phyloP scores from a whole-genome alignment of 2,329 filamentous ascomycete species.

The Anisogramma anomala region DNA sequence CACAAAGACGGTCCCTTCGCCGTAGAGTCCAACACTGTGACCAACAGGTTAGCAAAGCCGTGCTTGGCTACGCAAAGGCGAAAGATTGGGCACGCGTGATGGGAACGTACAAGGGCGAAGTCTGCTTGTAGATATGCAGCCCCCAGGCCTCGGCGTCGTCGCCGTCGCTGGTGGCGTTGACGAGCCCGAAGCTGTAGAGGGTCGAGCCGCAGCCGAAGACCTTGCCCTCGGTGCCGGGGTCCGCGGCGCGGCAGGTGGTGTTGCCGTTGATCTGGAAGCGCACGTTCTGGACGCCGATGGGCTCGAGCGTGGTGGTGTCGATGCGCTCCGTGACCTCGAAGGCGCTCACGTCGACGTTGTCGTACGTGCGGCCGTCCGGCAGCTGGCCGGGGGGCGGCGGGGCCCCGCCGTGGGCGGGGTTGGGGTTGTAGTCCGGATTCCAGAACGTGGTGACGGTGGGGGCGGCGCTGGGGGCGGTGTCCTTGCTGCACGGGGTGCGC shows the following conservation, averaged over 20 bases:
- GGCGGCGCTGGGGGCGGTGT: neutral
- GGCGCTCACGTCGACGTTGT: neutral
- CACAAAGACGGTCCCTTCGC: neutral
- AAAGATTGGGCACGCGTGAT: too few relatives aligned
- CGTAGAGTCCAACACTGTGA: neutral
- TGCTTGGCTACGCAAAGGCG: too few relatives aligned
- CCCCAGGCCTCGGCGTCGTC: neutral
- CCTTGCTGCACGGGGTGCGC: too few relatives aligned
- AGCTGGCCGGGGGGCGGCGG: neutral
- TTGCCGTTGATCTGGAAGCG: conserved; percentile 2
- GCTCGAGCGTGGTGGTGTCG: neutral
- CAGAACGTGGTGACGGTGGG: neutral
- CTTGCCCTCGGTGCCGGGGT: neutral
- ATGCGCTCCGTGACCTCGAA: neutral
- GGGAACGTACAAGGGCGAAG: neutral
- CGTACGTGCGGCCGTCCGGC: neutral
- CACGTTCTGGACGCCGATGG: neutral
- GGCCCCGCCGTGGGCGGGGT: neutral
- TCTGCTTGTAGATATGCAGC: neutral
- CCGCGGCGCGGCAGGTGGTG: neutral
- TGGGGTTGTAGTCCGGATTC: neutral
- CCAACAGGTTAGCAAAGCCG: neutral
- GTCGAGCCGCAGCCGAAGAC: conserved; percentile 1
- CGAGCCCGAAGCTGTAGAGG: conserved; percentile 1
- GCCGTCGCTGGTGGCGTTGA: neutral